Evolutionary conservation across 768 basidiomycete genomes (phyloP), one percentile per base, ranked within the genome.

Genomic region (Sporobolomyces phaffii): DNA sequence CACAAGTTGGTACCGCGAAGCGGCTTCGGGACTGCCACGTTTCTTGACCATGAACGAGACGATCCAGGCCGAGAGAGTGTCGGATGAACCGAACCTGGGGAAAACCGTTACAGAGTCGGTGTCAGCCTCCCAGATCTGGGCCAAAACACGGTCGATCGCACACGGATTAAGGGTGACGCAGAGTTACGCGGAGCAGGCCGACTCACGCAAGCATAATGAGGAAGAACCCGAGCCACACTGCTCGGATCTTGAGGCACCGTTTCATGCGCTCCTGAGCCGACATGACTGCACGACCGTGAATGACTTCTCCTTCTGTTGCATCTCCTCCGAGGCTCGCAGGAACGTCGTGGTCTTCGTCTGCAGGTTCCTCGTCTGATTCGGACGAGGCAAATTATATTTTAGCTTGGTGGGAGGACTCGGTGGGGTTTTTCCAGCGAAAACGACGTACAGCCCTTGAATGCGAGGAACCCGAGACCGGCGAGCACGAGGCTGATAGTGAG

Each of bases 301-400:
- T 47, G 50, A 70, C 64, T 33, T 65, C 60, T 45, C 63, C 68
- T 15, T 47, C 34, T 5, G 31, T 18, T 2, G 28, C 50, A 33
- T 34, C 34, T 6, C 40, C 22, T 41, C 54, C 50, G 10, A 64
- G 44, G 29, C 40, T 26, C 22, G 56, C 15, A 4, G 41, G 41
- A 11, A 50, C 60, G 43, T 64, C 64, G 64, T 65, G 69, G 4
- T n/a, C 20, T 41, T 72, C 70, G 54, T 72, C 70, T 15, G 60
- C 38, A 10, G 70, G 70, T 3, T 53, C 28, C 13, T 48, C 48
- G 51, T 64, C 70, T 72, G 65, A 9, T 14, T 9, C n/a, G 33
- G 43, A 50, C 18, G 43, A 43, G 17, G 31, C 24, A 28, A 26
- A 31, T 3, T 31, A 13, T n/a, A 17, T 24, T 60, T 31, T 9